phyloP scores from a whole-genome alignment of 495 filamentous ascomycete species.

The Schizothecium vesticola region DNA sequence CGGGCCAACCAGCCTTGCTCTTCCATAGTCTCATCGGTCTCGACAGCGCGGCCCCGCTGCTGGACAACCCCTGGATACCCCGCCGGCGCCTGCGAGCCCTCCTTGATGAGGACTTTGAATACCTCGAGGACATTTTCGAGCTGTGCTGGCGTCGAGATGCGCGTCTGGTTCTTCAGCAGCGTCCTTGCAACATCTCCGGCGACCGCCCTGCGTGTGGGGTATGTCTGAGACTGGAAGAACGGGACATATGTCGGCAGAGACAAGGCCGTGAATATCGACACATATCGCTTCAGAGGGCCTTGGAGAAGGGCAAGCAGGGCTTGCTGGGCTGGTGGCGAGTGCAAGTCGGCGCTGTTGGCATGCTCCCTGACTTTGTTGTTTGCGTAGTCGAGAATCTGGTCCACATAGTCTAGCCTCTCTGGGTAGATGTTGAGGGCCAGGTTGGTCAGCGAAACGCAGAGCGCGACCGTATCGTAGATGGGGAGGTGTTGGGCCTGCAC shows the following conservation, averaged over 20 bases:
- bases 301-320: constrained; percentile 84
- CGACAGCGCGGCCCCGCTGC: constrained; percentile 55
- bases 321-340: constrained; percentile 79
- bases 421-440: constrained; percentile 94
- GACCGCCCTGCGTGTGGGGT: constrained; percentile 83
- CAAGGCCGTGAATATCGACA: constrained; percentile 88
- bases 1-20: constrained; percentile 96
- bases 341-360: constrained; percentile 88
- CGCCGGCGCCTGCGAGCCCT: constrained; percentile 77
- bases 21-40: constrained; percentile 93
- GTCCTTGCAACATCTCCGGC: constrained; percentile 79
- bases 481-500: constrained; percentile 85
- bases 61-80: constrained; percentile 78
- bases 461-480: constrained; percentile 89
- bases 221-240: constrained; percentile 86
- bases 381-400: constrained; percentile 87
- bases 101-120: constrained; percentile 83
- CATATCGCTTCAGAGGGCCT: constrained; percentile 81
- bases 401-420: constrained; percentile 85
- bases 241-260: constrained; percentile 87
- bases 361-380: constrained; percentile 82
- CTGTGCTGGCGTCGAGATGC: constrained; percentile 67
- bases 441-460: constrained; percentile 87
- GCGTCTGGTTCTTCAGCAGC: constrained; percentile 72
- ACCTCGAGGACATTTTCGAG: constrained; percentile 87